Base-by-base conservation (phyloP, 306 rosid species). In the Fagus sylvatica region DNA sequence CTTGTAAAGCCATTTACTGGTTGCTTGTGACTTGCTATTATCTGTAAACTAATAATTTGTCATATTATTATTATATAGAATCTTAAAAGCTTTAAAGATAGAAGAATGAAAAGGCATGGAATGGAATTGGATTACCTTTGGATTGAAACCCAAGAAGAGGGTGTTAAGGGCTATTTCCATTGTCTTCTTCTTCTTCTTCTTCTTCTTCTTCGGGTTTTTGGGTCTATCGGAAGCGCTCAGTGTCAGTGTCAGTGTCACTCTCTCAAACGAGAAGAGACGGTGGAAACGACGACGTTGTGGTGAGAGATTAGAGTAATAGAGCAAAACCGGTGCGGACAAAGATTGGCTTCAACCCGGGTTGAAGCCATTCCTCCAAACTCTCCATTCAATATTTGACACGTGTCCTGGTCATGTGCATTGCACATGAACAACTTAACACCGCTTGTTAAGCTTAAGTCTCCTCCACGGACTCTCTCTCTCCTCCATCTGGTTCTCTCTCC, bases 131-230 rank as follows among this genome's bases (percentile, higher is more conserved):
- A 4, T 39, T 74, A 91, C 98, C 93, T 83, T 82, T 28, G 89
- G 87, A 66, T 83, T 81, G 73, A 76, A 72, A 42, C 64, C 66
- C 42, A 80, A 61, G 74, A 82, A 69, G 80, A 72, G 72, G 80
- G 77, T 66, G n/a, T 83, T 84, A 74, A 85, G 81, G 39, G 84
- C 48, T 17, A 86, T 53, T 60, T 81, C 85, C 94, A 91, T 92
- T 77, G 4, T 88, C 59, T 78, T 48, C 71, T 72, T 40, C 69
- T 65, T 48, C 54, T 55, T 68, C 55, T 30, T 64, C 53, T 72
- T 28, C 22, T 72, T 41, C 59, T 17, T 7, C 15, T 13, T 65
- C 8, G 40, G 48, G 4, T 17, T 16, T 17, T 39, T 17, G 71
- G 49, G 48, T 65, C 30, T 16, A 5, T 9, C 0, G 3, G 49